Percentiles rank a stretch among this genome's conserved stretches.
phyloP scores from a whole-genome alignment of 495 filamentous ascomycete genomes.

The Tuber umbilicatum region DNA sequence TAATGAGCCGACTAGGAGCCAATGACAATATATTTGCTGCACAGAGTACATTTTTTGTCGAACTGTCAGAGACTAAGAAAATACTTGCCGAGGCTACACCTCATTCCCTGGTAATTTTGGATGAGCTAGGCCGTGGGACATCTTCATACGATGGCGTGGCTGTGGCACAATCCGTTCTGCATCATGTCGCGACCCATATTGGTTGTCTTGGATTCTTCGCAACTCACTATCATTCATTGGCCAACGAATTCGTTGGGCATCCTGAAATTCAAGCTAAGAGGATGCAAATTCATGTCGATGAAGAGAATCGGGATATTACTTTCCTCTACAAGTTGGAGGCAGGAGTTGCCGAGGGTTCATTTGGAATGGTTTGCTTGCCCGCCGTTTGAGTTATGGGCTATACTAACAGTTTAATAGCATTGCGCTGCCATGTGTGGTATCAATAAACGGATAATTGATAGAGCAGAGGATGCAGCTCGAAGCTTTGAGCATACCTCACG shows the following conservation, averaged over 20 bases:
- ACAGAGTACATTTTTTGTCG: conserved; percentile 97
- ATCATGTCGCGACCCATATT: conserved; percentile 87
- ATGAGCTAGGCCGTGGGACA: conserved; percentile 93
- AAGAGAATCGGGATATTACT: conserved; percentile 70
- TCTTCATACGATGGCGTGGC: conserved; percentile 92
- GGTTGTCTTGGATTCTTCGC: conserved; percentile 96
- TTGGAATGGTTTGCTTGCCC: conserved; percentile 65
- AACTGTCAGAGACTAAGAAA: conserved; percentile 96
- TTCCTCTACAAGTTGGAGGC: conserved; percentile 94
- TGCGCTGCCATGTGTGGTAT: conserved; percentile 98
- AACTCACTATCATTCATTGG: conserved; percentile 93
- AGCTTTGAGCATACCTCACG: conserved; percentile 93
- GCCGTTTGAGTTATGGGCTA: background rate
- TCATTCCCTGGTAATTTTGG: conserved; percentile 91
- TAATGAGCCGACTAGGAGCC: conserved; percentile 97
- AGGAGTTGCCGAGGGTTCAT: conserved; percentile 93
- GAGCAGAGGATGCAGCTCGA: conserved; percentile 81
- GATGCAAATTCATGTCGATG: conserved; percentile 93
- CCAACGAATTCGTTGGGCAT: conserved; percentile 78
- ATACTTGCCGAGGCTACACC: conserved; percentile 93
- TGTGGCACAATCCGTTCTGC: conserved; percentile 91
- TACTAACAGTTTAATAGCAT: conserved; percentile 47
- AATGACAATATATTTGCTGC: conserved; percentile 99
- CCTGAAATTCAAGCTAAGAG: conserved; percentile 77
- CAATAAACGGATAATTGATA: conserved; percentile 68